Base-by-base conservation (phyloP, 495 filamentous ascomycete species). In the Massariosphaeria phaeospora region DNA sequence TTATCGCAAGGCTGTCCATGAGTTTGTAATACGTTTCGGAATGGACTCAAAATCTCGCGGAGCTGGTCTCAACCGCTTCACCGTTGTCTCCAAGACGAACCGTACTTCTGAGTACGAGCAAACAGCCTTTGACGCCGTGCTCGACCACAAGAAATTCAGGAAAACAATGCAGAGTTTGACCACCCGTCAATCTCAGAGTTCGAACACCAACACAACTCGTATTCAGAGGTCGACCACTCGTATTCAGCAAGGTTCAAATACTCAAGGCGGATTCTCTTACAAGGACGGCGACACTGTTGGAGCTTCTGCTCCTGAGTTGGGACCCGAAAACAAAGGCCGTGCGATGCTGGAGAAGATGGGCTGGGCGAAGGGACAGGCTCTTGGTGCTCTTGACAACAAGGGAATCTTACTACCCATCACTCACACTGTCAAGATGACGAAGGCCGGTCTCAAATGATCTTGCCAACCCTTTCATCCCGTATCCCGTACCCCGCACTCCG, bases 281-380 rank as follows among this genome's bases (percentile, higher is more conserved):
- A 79, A 80, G 56, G 88, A 97, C 58, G 93, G 93, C n/a, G 89
- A 96, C 51, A 72, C 95, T 36, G 90, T 96, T 17, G 93, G 91
- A 35, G 88, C 78, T 10, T 77, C 79, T 27, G 93, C 91, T 0
- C 84, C 88, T 1, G 91, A 95, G 68, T 75, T 99, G 23, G 88
- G 88, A 1, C 74, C 70, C 2, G 89, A 86, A 41, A 99, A 96
- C 55, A 84, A 77, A 60, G 93, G 93, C 18, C 78, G 88, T 36
- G 82, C 81, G 2, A 89, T 99, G 85, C 67, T 99, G 47, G 90
- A 96, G 69, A 97, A 91, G 72, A 97, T 97, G 93, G 93, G 93
- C 15, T 99, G 94, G 88, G 85, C 77, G 54, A 83, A 79, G 39
- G 93, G 93, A 3, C 97, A 84, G 69, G 85, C 84, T 6, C 75